phyloP scores from a whole-genome alignment of 345 rosid species.

The Eucalyptus erythrocorys region DNA sequence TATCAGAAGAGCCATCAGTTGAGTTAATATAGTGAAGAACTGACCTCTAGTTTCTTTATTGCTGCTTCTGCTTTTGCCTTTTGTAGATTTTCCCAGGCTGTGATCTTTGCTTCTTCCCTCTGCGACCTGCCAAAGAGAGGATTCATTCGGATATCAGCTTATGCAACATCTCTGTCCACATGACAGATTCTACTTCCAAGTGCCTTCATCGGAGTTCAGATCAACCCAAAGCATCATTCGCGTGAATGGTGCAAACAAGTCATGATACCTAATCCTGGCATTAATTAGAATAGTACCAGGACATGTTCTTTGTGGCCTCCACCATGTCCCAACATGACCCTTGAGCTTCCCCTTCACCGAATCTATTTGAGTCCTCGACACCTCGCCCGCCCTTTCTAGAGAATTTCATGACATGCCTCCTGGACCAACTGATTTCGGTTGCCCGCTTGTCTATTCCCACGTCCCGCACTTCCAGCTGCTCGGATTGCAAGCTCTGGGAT shows the following conservation, averaged over 20 bases:
- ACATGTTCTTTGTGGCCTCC: conserved; percentile 42
- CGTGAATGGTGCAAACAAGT: neutral
- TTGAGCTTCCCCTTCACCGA: conserved; percentile 3
- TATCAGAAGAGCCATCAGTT: neutral
- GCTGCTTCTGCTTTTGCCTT: conserved; percentile 99
- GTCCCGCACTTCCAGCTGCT: conserved; percentile 61
- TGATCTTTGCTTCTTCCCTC: conserved; percentile 86
- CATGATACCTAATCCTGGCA: neutral
- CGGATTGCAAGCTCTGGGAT: conserved; percentile 7
- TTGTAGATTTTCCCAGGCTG: conserved; percentile 96
- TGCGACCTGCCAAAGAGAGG: conserved; percentile 33
- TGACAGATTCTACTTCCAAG: neutral
- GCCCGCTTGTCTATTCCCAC: conserved; percentile 72
- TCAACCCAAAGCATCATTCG: neutral
- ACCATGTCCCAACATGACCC: conserved; percentile 49
- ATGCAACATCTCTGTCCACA: neutral
- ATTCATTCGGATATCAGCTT: neutral
- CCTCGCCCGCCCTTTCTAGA: conserved; percentile 30
- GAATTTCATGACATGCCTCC: conserved; percentile 25
- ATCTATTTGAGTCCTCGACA: conserved; percentile 17
- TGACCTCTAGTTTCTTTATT: conserved; percentile 79
- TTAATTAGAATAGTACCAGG: conserved; percentile 32
- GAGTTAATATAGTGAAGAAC: neutral
- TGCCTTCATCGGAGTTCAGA: neutral
- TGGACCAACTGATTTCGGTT: conserved; percentile 40